Conservation (phyloP, 352 stramenopile species). For the Phytophthora meadii region DNA sequence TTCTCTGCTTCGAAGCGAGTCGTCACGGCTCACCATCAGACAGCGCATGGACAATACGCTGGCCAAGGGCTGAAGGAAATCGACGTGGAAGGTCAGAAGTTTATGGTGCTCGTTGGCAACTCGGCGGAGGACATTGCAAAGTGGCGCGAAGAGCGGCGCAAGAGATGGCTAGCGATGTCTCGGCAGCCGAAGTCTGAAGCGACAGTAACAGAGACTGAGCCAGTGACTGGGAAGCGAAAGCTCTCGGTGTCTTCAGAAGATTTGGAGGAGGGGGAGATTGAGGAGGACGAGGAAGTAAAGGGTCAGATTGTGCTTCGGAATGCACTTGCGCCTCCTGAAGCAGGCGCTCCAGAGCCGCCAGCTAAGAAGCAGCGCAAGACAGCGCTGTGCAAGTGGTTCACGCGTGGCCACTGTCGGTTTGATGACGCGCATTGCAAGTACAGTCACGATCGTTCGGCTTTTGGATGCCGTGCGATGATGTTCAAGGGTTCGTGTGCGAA, state of each 20-base stretch:
- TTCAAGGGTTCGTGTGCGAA: conserved; percentile 63
- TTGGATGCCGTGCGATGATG: conserved; percentile 67
- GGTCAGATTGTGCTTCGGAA: conserved; percentile 18
- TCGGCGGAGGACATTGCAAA: conserved; percentile 82
- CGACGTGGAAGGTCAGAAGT: conserved; percentile 88
- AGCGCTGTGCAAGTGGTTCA: conserved; percentile 72
- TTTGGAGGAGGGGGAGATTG: conserved; percentile 69
- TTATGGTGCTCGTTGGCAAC: conserved; percentile 85
- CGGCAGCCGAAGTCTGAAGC: conserved; percentile 28
- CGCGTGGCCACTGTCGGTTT: conserved; percentile 68
- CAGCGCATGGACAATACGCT: conserved; percentile 68
- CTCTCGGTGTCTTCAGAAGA: conserved; percentile 52
- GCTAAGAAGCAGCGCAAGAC: conserved; percentile 54
- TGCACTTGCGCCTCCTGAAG: conserved; percentile 12
- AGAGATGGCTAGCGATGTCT: conserved; percentile 60
- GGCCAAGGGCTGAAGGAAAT: conserved; percentile 84
- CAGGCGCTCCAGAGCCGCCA: conserved; percentile 26
- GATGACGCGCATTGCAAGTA: conserved; percentile 65
- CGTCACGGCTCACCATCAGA: conserved; percentile 76
- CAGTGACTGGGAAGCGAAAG: conserved; percentile 53
- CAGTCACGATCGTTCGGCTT: conserved; percentile 68
- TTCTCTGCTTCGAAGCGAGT: conserved; percentile 81
- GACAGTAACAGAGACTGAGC: background rate
- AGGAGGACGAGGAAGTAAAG: conserved; percentile 44
- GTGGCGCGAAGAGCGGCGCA: conserved; percentile 80